Evolutionary conservation across 176 grass and related monocot genomes (phyloP), one percentile per base, ranked within the genome.

Genomic region (Bothriochloa decipiens): DNA sequence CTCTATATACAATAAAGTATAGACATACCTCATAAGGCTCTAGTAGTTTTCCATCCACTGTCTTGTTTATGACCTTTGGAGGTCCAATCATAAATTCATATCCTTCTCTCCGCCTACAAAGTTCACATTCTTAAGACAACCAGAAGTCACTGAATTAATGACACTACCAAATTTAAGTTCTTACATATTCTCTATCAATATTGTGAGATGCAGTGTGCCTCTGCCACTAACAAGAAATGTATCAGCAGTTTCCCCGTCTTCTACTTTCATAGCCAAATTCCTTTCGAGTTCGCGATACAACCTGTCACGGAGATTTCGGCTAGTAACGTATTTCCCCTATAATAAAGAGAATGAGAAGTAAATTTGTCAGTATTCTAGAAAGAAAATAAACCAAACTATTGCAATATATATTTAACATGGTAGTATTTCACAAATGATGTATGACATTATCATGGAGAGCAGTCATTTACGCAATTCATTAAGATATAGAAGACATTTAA

Each of bases 21-120:
- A 74, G 40, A 37, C 16, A 43, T 88, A 98, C 96, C 93, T 98
- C 96, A 74, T 95, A 98, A 53, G 96, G 96, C 78, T 95, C 96
- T 41, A 90, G 89, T 55, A 84, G 28, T 71, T 95, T 93, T 68
- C 88, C 93, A 85, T 94, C 77, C 43, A 98, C 81, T 7, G 45
- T 86, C 91, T 98, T 98, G 81, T 95, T 98, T 60, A 98, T 98
- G 83, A 98, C 96, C 83, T 98, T 98, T 53, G 96, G 96, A 64
- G 96, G 93, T 75, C 96, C 96, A 77, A 98, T 94, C 96, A 98
- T 98, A 90, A 98, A 98, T 70, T 98, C 96, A 72, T 86, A 98
- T 83, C 93, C 96, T 93, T 98, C 96, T 76, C 96, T 95, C 89
- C 96, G 81, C 96, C 96, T 98, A 88, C 53, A 87, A 52, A 84